Conservation (phyloP, 1,284 basidiomycete genomes). For the Inonotus hispidus region DNA sequence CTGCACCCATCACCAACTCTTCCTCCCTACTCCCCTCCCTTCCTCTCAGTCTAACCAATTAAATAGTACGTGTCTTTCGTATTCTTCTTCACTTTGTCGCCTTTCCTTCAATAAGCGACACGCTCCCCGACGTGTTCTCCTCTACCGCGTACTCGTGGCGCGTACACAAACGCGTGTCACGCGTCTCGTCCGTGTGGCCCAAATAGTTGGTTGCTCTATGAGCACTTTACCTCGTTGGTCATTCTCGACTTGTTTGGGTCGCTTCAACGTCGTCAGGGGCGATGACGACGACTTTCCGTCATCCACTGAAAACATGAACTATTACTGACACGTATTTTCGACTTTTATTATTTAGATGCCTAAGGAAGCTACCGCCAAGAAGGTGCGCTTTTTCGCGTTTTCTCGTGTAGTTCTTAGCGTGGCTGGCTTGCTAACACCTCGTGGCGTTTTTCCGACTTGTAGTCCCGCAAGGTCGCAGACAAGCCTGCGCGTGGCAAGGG, state of each 20-base stretch:
- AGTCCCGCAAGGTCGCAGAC: slow-evolving; percentile 59
- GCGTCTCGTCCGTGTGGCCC: neutral
- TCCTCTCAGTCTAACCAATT: neutral
- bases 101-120: neutral
- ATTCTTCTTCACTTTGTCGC: neutral
- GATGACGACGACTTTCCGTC: neutral
- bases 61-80: slow-evolving; percentile 14
- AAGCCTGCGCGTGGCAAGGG: slow-evolving; percentile 42
- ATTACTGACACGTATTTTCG: neutral
- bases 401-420: neutral
- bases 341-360: slow-evolving; percentile 60
- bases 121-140: neutral
- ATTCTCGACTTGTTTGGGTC: neutral
- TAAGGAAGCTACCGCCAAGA: slow-evolving; percentile 69
- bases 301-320: neutral
- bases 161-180: neutral
- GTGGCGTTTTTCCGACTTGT: slow-evolving; percentile 13
- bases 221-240: neutral
- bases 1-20: neutral
- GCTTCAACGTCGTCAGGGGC: neutral
- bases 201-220: neutral
- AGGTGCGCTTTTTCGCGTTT: slow-evolving; percentile 37
- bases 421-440: no score
- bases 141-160: neutral
- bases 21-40: neutral